phyloP scores from a whole-genome alignment of 805 yeast genomes.

The Grigorovia jiainica region DNA sequence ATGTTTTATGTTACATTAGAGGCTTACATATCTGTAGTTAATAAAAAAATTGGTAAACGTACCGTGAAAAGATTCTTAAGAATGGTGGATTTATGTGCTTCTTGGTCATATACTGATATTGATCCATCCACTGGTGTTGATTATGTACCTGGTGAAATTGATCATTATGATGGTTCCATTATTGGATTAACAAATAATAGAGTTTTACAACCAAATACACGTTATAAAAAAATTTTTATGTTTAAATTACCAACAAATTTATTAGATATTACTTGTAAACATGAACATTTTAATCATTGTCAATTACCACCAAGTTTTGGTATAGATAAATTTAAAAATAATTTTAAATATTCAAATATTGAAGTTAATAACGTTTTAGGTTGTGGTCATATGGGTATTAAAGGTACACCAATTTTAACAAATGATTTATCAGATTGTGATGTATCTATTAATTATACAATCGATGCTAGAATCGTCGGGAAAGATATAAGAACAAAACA shows the following conservation, averaged over 20 bases:
- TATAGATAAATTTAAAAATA: constrained; percentile 25
- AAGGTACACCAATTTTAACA: constrained; percentile 48
- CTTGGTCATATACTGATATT: constrained; percentile 41
- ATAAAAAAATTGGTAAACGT: constrained; percentile 27
- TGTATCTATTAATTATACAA: constrained; percentile 40
- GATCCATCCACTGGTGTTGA: constrained; percentile 46
- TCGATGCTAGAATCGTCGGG: constrained; percentile 50
- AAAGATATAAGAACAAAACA: constrained; percentile 27
- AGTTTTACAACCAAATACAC: constrained; percentile 38
- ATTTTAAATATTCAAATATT: constrained; percentile 26
- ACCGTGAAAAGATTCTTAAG: constrained; percentile 41
- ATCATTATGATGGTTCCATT: constrained; percentile 36
- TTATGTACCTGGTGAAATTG: constrained; percentile 36
- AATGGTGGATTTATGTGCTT: constrained; percentile 53
- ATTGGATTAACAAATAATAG: constrained; percentile 44
- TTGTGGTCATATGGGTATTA: constrained; percentile 41
- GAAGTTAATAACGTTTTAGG: constrained; percentile 29
- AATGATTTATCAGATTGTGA: constrained; percentile 40
- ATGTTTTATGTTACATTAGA: constrained; percentile 48
- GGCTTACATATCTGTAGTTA: constrained; percentile 31
- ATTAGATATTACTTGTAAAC: constrained; percentile 44
- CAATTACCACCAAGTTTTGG: constrained; percentile 36
- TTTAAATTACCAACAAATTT: constrained; percentile 48
- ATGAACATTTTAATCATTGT: constrained; percentile 33
- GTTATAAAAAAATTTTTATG: constrained; percentile 49